These are phyloP conservation scores for Hemerocallis citrina DNA, from an alignment of 106 monocot genomes.

Conservation along the genomic window DNA sequence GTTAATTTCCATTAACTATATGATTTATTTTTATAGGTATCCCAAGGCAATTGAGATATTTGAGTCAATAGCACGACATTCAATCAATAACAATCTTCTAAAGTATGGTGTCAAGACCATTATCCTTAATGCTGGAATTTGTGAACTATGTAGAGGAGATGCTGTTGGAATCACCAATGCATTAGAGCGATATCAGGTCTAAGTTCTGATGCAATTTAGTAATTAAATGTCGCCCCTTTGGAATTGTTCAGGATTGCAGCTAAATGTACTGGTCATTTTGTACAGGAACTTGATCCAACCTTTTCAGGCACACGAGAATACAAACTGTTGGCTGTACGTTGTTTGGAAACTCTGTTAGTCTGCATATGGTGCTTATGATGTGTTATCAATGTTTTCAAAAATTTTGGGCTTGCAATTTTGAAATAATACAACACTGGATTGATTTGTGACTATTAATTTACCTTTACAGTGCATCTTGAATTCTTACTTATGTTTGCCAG, in stretches of 20 bases:
- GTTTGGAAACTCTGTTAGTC: not conserved
- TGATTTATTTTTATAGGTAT: conserved; percentile 50
- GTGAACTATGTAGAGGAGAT: conserved; percentile 78
- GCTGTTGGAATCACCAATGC: conserved; percentile 63
- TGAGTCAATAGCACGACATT: conserved; percentile 57
- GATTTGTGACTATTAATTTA: not conserved
- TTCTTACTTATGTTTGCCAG: too few relatives aligned
- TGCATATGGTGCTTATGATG: not conserved
- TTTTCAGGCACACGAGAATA: conserved; percentile 77
- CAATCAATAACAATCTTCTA: conserved; percentile 60
- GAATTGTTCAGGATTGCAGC: not conserved
- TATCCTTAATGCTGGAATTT: conserved; percentile 78
- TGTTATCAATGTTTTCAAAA: too few relatives aligned
- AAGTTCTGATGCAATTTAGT: not conserved
- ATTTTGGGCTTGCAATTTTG: not conserved
- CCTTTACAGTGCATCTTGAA: not conserved
- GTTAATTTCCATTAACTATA: too few relatives aligned
- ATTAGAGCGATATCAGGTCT: conserved; percentile 66
- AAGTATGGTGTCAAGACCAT: conserved; percentile 76
- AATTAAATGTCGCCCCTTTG: not conserved
- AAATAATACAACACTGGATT: not conserved
- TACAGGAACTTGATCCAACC: conserved; percentile 53
- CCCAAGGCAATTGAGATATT: conserved; percentile 81
- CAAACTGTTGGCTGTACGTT: conserved; percentile 42
- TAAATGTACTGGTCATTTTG: not conserved